Evolutionary conservation across 106 monocot genomes (phyloP), one percentile per base, ranked within the genome.

Genomic region (Dendrobium nobile): DNA sequence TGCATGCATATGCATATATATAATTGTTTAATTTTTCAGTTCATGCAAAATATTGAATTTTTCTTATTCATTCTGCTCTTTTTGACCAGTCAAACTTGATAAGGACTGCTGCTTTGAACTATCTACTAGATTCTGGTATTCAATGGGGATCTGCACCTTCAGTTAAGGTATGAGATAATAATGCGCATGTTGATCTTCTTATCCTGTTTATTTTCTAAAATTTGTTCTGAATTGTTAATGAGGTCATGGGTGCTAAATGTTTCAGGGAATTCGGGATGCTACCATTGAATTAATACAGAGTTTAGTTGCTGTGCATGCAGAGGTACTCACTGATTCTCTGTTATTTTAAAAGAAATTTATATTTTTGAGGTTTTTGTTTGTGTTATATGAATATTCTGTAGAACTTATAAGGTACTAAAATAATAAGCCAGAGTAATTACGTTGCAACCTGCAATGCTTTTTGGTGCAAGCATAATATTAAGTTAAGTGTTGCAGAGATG

Each of bases 241-340:
- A 51, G 10, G 13, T 16, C 44, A 43, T 74, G 74, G 9, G 16
- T 70, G 42, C 5, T 19, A 13, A 47, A 76, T 27, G 19, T 79
- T 87, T 78, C 84, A 99, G 98, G 98, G 98, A 54, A 88, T 99
- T 77, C 92, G 98, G 79, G 98, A 99, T 91, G 91, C 95, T 84
- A 91, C 98, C 72, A 84, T 99, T 61, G 95, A 95, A 56, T 84
- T 99, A 75, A 84, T 99, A 72, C 92, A 93, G 80, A 87, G 87
- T 75, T 85, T 99, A 48, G 95, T 99, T 41, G 88, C 84, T 72
- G 95, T 93, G 54, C 93, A 99, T 84, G 91, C 95, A 82, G 98
- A 99, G 98, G 98, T 98, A 80, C 77, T 54, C 40, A 67, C 20
- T 10, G 4, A 44, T 79, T 67, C 51, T 22, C 40, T 67, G 7